Evolutionary conservation across 2,329 filamentous ascomycete genomes (phyloP).

Genomic region (Stachybotrys echinatus): DNA sequence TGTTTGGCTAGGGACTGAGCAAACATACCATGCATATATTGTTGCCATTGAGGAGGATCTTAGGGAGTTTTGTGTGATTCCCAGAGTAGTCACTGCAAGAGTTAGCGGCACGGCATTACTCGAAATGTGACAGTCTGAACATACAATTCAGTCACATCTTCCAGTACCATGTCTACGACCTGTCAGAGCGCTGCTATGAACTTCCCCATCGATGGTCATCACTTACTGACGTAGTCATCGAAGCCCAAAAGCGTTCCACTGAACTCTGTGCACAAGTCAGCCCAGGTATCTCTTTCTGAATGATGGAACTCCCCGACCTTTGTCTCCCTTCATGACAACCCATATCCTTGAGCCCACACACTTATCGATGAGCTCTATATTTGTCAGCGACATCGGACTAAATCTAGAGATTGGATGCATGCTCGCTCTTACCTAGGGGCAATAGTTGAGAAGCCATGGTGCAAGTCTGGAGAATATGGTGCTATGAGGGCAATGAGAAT

Average conservation of each 20-base stretch:
- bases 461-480: constrained; percentile 2
- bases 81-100: constrained; percentile 79
- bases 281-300: neutral
- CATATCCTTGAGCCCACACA: constrained; percentile 97
- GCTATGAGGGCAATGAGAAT: too few species aligned
- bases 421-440: constrained; percentile 52
- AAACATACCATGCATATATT: constrained; percentile 96
- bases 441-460: constrained; percentile 70
- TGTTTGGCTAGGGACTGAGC: constrained; percentile 3
- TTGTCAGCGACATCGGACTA: constrained; percentile 10
- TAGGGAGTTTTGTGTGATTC: constrained; percentile 80
- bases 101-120: constrained; percentile 17
- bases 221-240: constrained; percentile 99
- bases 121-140: constrained; percentile 17
- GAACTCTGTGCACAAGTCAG: constrained; percentile 63
- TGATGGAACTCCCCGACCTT: constrained; percentile 52
- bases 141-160: constrained; percentile 95
- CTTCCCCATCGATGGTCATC: neutral
- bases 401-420: neutral
- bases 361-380: constrained; percentile 91
- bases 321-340: constrained; percentile 99
- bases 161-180: constrained; percentile 85
- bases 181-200: constrained; percentile 11
- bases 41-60: constrained; percentile 95
- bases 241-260: constrained; percentile 91